Conservation (phyloP, 2,329 filamentous ascomycete species). For the Pseudogymnoascus verrucosus region DNA sequence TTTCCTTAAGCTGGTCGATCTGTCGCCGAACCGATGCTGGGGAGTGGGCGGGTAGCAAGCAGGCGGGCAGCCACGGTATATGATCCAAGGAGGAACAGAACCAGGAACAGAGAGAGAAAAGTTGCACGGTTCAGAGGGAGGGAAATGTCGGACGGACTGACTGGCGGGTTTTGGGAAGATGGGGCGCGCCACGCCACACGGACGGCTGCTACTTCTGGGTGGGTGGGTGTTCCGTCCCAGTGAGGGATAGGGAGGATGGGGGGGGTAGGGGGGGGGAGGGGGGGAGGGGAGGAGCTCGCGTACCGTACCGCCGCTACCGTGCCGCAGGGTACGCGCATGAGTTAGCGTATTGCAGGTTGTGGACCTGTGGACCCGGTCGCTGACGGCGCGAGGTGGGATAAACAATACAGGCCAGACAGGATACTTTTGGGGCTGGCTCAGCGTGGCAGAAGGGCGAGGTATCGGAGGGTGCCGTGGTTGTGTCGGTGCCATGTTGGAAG, state of each 20-base stretch:
- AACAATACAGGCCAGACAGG: neutral
- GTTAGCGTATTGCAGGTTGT: neutral
- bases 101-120: neutral
- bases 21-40: neutral
- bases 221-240: neutral
- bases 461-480: neutral
- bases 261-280: neutral
- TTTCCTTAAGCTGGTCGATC: neutral
- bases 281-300: neutral
- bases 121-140: neutral
- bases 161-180: slow-evolving; percentile 1
- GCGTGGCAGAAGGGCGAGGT: neutral
- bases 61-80: neutral
- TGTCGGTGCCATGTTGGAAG: neutral
- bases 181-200: neutral
- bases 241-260: neutral
- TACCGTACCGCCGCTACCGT: slow-evolving; percentile 2
- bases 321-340: neutral
- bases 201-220: neutral
- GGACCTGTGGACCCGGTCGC: neutral
- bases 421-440: neutral
- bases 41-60: neutral
- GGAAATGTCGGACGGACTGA: neutral
- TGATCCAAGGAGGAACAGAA: neutral
- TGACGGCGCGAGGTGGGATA: neutral